Base-by-base conservation (phyloP, 768 basidiomycete genomes). In the Boletus fagicola region DNA sequence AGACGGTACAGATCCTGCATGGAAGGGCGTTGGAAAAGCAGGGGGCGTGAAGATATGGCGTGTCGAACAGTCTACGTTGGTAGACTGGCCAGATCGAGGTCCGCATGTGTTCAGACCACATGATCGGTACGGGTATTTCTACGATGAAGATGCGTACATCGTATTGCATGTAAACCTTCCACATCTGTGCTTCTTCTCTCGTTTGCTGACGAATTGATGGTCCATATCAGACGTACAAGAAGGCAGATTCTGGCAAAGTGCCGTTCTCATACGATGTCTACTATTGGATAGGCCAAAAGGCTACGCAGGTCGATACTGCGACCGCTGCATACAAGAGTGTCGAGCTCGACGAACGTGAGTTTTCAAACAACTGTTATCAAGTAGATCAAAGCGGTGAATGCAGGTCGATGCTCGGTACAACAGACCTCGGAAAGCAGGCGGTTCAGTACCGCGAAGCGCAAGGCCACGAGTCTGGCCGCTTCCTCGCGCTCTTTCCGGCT, bases 251-350 rank as follows among this genome's bases (percentile, higher is more conserved):
- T 9, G 70, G 78, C 20, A 22, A 55, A 20, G 5, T 15, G 18
- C 65, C 74, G 7, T 67, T 84, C 16, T 81, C 77, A 0, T 84
- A 82, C 62, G 76, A 87, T 65, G 73, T 87, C 30, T 84, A 87
- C 67, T 86, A 86, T 66, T 87, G 84, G 84, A 71, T 86, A 4
- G 84, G 86, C 13, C 71, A 77, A 54, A 72, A 82, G 50, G 85
- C 84, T 1, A 80, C 75, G 22, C 80, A 83, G 62, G 83, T 86
- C 57, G 84, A 87, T 65, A 82, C 71, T 15, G 83, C 80, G 2
- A 84, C 83, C 6, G 84, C 83, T 11, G 83, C 83, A 4, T 86
- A 84, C 67, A 86, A 85, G 75, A 83, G 83, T 7, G 83, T 86
- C 12, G 85, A 86, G 65, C 73, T 85, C 1, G 86, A 87, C 58